Evolutionary conservation across 192 early-diverging fungal species (phyloP).

Genomic region (Linnemannia exigua): DNA sequence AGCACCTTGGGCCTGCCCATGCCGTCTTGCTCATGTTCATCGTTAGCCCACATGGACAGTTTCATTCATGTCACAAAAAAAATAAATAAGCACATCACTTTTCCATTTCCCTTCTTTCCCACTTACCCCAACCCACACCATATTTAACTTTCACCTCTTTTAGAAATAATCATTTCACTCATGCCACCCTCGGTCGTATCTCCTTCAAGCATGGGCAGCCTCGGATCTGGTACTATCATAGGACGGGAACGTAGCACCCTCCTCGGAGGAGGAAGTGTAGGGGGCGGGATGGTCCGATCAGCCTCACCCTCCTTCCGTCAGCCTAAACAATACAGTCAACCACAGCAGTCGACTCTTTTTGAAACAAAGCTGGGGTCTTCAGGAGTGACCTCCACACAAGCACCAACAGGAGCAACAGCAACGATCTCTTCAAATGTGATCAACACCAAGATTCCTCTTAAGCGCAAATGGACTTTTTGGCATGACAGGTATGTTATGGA

Average conservation of each 20-base stretch:
- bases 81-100: neutral
- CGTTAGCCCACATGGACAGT: neutral
- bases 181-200: neutral
- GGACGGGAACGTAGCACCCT: neutral
- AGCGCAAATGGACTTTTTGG: slow-evolving; percentile 58
- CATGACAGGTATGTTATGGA: slow-evolving; percentile 50
- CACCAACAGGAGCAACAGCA: slow-evolving; percentile 8
- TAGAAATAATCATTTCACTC: neutral
- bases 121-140: neutral
- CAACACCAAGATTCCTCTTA: slow-evolving; percentile 15
- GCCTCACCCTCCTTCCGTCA: slow-evolving; percentile 7
- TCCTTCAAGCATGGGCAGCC: neutral
- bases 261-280: neutral
- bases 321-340: neutral
- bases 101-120: neutral
- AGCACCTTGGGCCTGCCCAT: neutral
- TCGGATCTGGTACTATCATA: neutral
- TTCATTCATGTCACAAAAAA: neutral
- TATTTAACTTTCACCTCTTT: neutral
- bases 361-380: slow-evolving; percentile 26
- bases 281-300: neutral
- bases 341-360: slow-evolving; percentile 18
- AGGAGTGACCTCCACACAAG: slow-evolving; percentile 37
- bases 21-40: neutral
- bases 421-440: slow-evolving; percentile 18